These are phyloP conservation scores for Trichoderma atrobrunneum DNA, from an alignment of 2,329 filamentous ascomycete genomes.

Conservation along the genomic window DNA sequence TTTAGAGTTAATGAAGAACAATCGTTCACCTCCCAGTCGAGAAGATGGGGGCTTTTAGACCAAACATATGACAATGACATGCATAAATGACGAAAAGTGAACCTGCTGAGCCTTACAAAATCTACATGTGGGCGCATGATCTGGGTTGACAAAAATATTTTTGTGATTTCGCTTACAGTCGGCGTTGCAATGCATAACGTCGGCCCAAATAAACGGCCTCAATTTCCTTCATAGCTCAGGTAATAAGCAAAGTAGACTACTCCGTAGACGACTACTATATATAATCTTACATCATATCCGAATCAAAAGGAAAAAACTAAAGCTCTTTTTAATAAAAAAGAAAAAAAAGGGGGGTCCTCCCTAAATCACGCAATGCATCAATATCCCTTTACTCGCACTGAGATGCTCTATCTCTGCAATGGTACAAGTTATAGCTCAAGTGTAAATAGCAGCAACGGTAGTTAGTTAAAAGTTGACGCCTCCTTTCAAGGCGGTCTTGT, in stretches of 20 bases:
- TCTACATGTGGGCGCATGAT: neutral
- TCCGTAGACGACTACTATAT: neutral
- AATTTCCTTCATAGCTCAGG: neutral
- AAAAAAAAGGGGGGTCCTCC: neutral
- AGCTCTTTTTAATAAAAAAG: neutral
- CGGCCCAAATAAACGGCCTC: neutral
- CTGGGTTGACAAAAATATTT: neutral
- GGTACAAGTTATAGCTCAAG: neutral
- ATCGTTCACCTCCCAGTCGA: neutral
- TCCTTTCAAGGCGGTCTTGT: neutral
- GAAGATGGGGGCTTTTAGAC: neutral
- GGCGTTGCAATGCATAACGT: neutral
- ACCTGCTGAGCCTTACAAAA: too few species aligned
- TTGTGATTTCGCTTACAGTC: neutral
- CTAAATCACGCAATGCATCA: neutral
- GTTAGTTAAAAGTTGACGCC: neutral
- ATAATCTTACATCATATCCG: constrained; percentile 10
- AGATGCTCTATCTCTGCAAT: neutral
- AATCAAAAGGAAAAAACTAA: neutral
- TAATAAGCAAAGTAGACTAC: neutral
- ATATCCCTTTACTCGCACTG: neutral
- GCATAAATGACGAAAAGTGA: neutral
- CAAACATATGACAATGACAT: neutral
- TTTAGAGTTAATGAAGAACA: neutral
- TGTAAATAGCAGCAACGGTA: neutral